phyloP scores from a whole-genome alignment of 768 basidiomycete genomes.

The Trametes sanguinea region DNA sequence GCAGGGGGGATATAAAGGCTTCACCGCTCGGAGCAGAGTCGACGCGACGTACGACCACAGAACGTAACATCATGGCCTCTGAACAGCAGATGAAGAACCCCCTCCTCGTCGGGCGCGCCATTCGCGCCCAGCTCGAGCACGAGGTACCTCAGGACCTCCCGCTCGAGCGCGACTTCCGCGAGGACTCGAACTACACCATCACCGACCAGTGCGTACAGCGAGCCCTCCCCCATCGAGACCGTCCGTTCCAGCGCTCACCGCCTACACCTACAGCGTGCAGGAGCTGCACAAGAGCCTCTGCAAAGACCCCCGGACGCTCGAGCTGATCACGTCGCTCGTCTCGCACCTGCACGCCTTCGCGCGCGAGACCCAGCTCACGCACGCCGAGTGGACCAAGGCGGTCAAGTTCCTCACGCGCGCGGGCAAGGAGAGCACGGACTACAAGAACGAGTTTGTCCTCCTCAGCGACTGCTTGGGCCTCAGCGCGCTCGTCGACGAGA shows the following conservation, averaged over 20 bases:
- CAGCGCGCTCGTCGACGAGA: constrained; percentile 40
- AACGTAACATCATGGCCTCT: constrained; percentile 30
- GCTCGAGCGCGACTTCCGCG: constrained; percentile 37
- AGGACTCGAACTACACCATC: constrained; percentile 37
- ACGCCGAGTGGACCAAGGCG: constrained; percentile 40
- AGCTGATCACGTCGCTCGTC: constrained; percentile 36
- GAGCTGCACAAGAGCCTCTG: constrained; percentile 33
- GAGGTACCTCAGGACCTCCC: constrained; percentile 37
- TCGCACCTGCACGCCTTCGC: constrained; percentile 41
- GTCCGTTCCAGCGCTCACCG: neutral
- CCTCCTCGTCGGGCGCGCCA: constrained; percentile 35
- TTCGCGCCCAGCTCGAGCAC: constrained; percentile 38
- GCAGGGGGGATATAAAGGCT: constrained; percentile 9
- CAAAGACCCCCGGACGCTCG: constrained; percentile 33
- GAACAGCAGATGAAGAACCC: constrained; percentile 37
- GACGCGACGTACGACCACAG: too few species aligned
- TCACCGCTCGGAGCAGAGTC: too few species aligned
- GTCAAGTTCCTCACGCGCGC: constrained; percentile 41
- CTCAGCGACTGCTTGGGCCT: constrained; percentile 42
- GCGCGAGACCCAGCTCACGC: constrained; percentile 39
- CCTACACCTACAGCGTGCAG: constrained; percentile 25
- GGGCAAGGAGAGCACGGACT: constrained; percentile 42
- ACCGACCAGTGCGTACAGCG: constrained; percentile 33
- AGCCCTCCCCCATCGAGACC: neutral
- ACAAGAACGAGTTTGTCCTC: constrained; percentile 43